Percentiles rank a stretch among this genome's conserved stretches.
Conservation (phyloP, 306 rosid species). For the Rosa chinensis region DNA sequence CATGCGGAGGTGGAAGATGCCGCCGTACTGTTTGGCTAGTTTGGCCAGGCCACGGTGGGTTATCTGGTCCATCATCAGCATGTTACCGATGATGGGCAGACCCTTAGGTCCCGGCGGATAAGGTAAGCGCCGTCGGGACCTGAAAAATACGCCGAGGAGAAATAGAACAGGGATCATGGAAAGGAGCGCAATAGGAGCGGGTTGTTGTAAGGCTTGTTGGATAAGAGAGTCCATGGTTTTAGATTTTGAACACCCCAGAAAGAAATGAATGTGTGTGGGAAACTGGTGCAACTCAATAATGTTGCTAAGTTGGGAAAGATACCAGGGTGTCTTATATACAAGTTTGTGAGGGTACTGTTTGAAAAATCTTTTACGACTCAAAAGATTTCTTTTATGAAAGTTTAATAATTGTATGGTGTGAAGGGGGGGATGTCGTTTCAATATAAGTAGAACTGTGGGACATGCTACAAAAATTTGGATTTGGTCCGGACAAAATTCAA, state of each 20-base stretch:
- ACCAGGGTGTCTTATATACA: slow-evolving; percentile 1
- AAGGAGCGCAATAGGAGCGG: slow-evolving; percentile 20
- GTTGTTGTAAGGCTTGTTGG: slow-evolving; percentile 35
- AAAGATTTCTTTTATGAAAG: background rate
- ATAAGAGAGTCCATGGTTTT: slow-evolving; percentile 33
- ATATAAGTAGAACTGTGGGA: background rate
- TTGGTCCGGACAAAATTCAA: background rate
- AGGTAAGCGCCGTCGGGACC: slow-evolving; percentile 31
- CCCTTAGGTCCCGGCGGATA: slow-evolving; percentile 90
- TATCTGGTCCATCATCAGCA: slow-evolving; percentile 70
- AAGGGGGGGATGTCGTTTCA: background rate
- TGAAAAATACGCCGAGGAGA: slow-evolving; percentile 15
- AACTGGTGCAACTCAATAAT: slow-evolving; percentile 4
- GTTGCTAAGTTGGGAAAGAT: slow-evolving; percentile 17
- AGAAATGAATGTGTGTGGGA: background rate
- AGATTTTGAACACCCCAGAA: background rate
- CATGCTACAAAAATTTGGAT: background rate
- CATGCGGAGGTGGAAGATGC: slow-evolving; percentile 70
- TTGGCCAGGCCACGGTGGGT: slow-evolving; percentile 79
- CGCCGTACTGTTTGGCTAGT: slow-evolving; percentile 66
- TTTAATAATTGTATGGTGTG: background rate
- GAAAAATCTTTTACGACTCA: background rate
- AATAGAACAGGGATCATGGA: slow-evolving; percentile 31
- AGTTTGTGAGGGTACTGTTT: background rate
- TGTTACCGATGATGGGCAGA: slow-evolving; percentile 73